These are phyloP conservation scores for Boletus smithii DNA, from an alignment of 1,284 basidiomycete genomes.

Conservation along the genomic window DNA sequence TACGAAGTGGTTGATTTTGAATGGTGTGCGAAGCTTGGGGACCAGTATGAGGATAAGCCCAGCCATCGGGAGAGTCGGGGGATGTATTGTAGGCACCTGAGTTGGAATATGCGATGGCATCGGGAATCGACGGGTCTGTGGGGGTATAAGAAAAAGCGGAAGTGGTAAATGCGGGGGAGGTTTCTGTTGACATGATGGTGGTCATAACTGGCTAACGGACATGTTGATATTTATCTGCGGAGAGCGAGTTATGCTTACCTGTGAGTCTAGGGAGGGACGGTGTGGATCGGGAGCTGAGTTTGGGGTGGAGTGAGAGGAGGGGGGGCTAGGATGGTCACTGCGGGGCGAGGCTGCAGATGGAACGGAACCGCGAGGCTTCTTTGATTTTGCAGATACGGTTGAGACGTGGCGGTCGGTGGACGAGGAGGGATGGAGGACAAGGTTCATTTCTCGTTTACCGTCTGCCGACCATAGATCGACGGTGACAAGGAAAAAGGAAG, in stretches of 20 bases:
- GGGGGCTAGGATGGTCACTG: constrained; percentile 38
- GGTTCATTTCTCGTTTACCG: constrained; percentile 76
- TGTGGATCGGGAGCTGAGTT: constrained; percentile 27
- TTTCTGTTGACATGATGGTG: constrained; percentile 38
- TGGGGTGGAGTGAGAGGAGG: constrained; percentile 34
- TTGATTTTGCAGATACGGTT: constrained; percentile 50
- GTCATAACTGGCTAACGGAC: constrained; percentile 35
- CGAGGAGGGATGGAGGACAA: constrained; percentile 81
- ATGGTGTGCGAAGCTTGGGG: constrained; percentile 45
- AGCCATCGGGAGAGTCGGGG: constrained; percentile 43
- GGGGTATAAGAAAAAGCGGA: constrained; percentile 41
- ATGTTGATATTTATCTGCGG: neutral
- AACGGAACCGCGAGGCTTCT: constrained; percentile 42
- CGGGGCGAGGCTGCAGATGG: constrained; percentile 37
- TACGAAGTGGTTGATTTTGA: constrained; percentile 50
- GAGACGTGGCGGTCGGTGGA: constrained; percentile 63
- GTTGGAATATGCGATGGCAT: constrained; percentile 32
- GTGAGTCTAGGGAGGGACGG: constrained; percentile 30
- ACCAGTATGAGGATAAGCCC: constrained; percentile 50
- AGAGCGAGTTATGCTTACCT: constrained; percentile 24
- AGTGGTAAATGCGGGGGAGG: constrained; percentile 37
- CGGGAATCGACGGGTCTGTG: constrained; percentile 33
- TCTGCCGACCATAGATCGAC: constrained; percentile 87
- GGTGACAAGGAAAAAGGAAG: constrained; percentile 82
- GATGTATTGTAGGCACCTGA: constrained; percentile 29